Conservation (phyloP, 306 rosid genomes). For the Fragaria vesca region DNA sequence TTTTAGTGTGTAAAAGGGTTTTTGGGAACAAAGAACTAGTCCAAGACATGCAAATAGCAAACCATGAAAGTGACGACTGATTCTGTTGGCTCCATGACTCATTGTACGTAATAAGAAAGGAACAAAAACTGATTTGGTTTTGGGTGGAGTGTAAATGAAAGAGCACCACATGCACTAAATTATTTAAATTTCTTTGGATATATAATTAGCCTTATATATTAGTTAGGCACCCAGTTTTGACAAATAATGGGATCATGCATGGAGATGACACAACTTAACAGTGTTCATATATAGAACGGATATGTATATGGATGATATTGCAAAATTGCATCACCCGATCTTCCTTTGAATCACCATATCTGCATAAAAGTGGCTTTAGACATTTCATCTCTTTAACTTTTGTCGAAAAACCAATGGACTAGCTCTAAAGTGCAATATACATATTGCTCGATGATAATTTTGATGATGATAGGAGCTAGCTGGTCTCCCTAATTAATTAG, state of each 20-base stretch:
- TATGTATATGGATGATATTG: slow-evolving; percentile 2
- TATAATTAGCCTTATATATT: neutral
- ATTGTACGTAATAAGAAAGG: neutral
- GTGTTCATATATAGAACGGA: neutral
- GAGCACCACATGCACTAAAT: neutral
- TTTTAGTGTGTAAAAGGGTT: too few species aligned
- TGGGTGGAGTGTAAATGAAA: neutral
- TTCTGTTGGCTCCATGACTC: slow-evolving; percentile 1
- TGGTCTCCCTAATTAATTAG: neutral
- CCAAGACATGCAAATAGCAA: neutral
- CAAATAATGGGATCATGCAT: neutral
- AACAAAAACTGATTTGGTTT: slow-evolving; percentile 1
- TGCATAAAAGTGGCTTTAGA: slow-evolving; percentile 13
- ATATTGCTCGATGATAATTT: neutral
- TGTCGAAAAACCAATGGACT: slow-evolving; percentile 6
- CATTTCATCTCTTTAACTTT: slow-evolving; percentile 8
- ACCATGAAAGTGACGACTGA: neutral
- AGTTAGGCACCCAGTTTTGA: neutral
- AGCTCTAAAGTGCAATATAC: slow-evolving; percentile 15
- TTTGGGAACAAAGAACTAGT: neutral
- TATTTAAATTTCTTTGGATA: neutral
- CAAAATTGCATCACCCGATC: slow-evolving; percentile 12
- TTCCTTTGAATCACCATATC: slow-evolving; percentile 20
- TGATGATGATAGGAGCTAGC: neutral
- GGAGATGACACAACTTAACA: too few species aligned